A percentile compares a stretch with the other conserved stretches of the same genome.
Conservation (phyloP, 129 eudicot genomes). For the Flaveria trinervia region DNA sequence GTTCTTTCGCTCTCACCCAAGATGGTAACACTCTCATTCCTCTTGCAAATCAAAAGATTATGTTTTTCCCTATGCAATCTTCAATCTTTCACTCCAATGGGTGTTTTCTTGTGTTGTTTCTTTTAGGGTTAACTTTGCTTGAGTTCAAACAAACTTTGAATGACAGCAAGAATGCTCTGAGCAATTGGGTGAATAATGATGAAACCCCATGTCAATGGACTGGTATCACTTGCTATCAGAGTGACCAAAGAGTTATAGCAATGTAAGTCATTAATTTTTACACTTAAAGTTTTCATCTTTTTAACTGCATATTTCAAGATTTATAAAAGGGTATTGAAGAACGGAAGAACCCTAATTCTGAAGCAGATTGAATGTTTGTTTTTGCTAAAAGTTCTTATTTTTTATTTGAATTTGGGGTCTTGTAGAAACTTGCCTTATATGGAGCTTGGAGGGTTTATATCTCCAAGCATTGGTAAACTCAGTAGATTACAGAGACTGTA, state of each 20-base stretch:
- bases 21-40: conserved; percentile 56
- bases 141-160: conserved; percentile 71
- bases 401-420: conserved; percentile 19
- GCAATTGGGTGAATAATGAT: conserved; percentile 73
- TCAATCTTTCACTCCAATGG: neutral
- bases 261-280: conserved; percentile 51
- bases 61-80: conserved; percentile 5
- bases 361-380: neutral
- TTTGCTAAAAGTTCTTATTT: conserved; percentile 6
- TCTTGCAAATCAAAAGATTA: neutral
- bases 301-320: neutral
- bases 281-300: neutral
- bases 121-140: conserved; percentile 71
- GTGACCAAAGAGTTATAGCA: conserved; percentile 65
- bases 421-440: conserved; percentile 82
- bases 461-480: conserved; percentile 88
- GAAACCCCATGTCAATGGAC: conserved; percentile 86
- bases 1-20: conserved; percentile 63
- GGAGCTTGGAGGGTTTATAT: conserved; percentile 85
- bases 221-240: conserved; percentile 81
- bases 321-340: neutral
- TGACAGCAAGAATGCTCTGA: conserved; percentile 65
- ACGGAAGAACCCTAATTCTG: conserved; percentile 24
- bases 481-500: conserved; percentile 80
- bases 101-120: conserved; percentile 4